phyloP scores from a whole-genome alignment of 345 rosid genomes.

The Salix purpurea region DNA sequence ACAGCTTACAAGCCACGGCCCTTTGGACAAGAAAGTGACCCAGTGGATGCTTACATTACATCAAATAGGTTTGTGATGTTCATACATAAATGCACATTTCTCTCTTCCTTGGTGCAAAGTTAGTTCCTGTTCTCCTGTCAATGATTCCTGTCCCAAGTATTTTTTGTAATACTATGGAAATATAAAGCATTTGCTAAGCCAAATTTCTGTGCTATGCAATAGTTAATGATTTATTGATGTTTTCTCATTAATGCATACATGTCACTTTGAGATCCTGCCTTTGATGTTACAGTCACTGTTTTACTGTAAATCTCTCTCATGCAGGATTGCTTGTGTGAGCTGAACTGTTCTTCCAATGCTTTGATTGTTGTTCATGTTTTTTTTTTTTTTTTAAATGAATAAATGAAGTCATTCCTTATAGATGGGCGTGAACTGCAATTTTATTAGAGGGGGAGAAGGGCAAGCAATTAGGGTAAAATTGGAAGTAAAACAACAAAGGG shows the following conservation, averaged over 20 bases:
- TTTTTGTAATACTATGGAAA: background rate
- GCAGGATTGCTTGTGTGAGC: background rate
- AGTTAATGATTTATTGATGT: background rate
- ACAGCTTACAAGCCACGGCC: slow-evolving; percentile 47
- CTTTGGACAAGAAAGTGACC: slow-evolving; percentile 70
- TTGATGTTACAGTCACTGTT: background rate
- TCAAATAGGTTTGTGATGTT: slow-evolving; percentile 73
- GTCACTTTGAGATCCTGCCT: background rate
- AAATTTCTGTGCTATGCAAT: background rate
- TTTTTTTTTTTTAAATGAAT: background rate
- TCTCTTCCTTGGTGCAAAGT: background rate
- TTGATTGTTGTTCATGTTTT: background rate
- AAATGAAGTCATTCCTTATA: background rate
- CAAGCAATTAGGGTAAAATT: background rate
- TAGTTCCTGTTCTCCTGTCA: background rate
- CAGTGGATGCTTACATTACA: slow-evolving; percentile 88
- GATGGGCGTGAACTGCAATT: background rate
- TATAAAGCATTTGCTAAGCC: background rate
- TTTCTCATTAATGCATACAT: background rate
- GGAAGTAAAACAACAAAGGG: background rate
- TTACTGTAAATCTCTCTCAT: background rate
- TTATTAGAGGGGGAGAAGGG: background rate
- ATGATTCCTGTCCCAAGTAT: background rate
- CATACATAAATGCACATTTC: background rate
- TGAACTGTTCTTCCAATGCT: background rate